Base-by-base conservation (phyloP, 192 early-diverging fungal genomes). In the Coemansia sp. region DNA sequence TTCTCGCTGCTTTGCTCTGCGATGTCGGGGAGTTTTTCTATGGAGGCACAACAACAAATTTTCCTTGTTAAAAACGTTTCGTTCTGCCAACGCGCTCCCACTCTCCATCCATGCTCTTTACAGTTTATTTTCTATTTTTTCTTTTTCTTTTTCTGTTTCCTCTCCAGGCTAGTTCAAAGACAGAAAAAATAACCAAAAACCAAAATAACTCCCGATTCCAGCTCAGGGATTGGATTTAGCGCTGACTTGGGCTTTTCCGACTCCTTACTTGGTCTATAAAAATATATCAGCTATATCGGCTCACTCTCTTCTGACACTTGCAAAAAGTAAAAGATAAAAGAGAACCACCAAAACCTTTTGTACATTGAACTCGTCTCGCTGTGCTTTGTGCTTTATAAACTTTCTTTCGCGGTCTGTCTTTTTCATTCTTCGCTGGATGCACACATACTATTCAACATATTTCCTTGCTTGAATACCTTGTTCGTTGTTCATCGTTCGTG, bases 181-280 rank as follows among this genome's bases (percentile, higher is more conserved):
- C n/a, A n/a, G n/a, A n/a, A n/a, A n/a, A n/a, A n/a, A 51, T 2
- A 26, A 6, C 15, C 3, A 51, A 51, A 26, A 15, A 51, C 25
- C 8, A 26, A 12, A 23, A 26, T 26, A 23, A 8, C 48, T 25
- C 23, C 25, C 12, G n/a, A 26, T 26, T 51, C 2, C 10, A 13
- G 48, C 48, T 25, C 48, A 13, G 48, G 48, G 48, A 51, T 51
- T 51, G 48, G 48, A 51, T 51, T 26, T 25, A 26, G 21, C 48
- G 21, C 48, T 12, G 10, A 2, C 21, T 51, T 51, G 48, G 25
- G 7, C 26, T 23, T 51, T 6, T 21, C 48, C 25, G 20, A 25
- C 18, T 20, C 20, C 15, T n/a, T 46, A 6, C 20, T 39, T 26
- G 48, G 6, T 21, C 48, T 51, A 51, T 26, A 25, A 51, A 51